Evolutionary conservation across 441 rosid species (phyloP).

Genomic region (Monsonia emarginata): DNA sequence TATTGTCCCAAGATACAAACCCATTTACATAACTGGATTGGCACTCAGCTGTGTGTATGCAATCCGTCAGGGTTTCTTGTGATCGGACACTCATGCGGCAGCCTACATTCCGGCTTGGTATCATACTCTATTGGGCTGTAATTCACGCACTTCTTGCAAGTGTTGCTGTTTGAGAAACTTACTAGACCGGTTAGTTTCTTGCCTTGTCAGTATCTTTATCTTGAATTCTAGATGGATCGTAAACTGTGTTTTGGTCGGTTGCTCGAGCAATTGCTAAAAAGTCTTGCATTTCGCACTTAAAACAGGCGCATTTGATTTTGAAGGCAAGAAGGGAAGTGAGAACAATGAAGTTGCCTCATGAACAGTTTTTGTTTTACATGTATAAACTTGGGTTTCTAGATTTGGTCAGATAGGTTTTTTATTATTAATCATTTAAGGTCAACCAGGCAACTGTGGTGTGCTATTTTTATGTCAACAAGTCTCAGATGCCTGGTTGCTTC

Average conservation of each 20-base stretch:
- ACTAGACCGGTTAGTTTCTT: constrained; percentile 29
- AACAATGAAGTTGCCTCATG: constrained; percentile 12
- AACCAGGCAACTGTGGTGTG: constrained; percentile 43
- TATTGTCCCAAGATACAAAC: constrained; percentile 3
- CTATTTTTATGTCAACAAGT: constrained; percentile 33
- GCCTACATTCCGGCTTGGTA: constrained; percentile 81
- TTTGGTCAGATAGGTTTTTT: constrained; percentile 30
- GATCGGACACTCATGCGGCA: constrained; percentile 91
- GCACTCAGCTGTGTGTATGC: background rate
- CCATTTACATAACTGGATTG: constrained; percentile 8
- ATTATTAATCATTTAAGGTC: constrained; percentile 26
- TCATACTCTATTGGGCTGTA: constrained; percentile 83
- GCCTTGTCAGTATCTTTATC: background rate
- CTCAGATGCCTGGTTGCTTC: constrained; percentile 49
- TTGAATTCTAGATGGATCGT: background rate
- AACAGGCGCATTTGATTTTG: background rate
- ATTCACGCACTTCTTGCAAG: constrained; percentile 70
- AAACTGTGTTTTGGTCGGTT: background rate
- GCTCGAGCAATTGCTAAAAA: background rate
- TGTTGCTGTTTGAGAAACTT: constrained; percentile 56
- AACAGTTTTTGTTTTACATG: background rate
- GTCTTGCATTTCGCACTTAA: background rate
- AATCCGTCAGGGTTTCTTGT: constrained; percentile 76
- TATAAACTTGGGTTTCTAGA: constrained; percentile 10
- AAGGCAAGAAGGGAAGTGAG: background rate